Base-by-base conservation (phyloP, 768 basidiomycete genomes). In the Lepiota venenata region DNA sequence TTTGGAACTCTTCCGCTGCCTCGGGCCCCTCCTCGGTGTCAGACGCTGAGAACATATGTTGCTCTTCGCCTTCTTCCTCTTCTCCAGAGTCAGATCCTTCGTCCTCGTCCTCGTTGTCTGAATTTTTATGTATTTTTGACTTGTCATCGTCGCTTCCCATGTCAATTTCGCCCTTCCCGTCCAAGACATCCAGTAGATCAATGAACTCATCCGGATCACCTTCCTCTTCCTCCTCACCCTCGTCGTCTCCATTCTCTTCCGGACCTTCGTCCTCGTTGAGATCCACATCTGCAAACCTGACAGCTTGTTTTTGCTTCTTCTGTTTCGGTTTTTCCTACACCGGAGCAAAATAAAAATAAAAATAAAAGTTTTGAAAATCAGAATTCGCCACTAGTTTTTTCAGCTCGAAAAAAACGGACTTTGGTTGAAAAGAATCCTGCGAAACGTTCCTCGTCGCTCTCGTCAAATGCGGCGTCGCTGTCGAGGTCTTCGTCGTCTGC, bases 401-500 rank as follows among this genome's bases (percentile, higher is more conserved):
- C n/a, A n/a, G n/a, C n/a, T n/a, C n/a, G 56, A 36, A 59, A 45
- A 29, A 48, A 59, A 56, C 72, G 61, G 65, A 81, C 76, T 64
- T 75, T 76, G 25, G 60, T 60, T 9, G 72, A 70, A 55, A 80
- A 81, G 58, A 87, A 87, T 2, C 83, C 85, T 9, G 83, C 84
- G 69, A 85, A 92, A 2, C 77, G 73, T n/a, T 93, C 91, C 54
- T 85, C 85, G 32, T 91, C 91, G 52, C 81, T 84, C 64, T 90
- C 87, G 57, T 91, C 88, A 56, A 91, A 90, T 1, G 90, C 92
- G 57, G 77, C 85, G 61, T 94, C 93, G 58, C 85, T 88, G 56
- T 91, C 88, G 42, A 93, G 81, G 56, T 93, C 91, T 63, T 93
- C 91, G 63, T 94, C 92, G 58, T 94, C 88, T 1, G 71, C 83